Base-by-base conservation (phyloP, 805 yeast species). In the Blastobotrys americana region DNA sequence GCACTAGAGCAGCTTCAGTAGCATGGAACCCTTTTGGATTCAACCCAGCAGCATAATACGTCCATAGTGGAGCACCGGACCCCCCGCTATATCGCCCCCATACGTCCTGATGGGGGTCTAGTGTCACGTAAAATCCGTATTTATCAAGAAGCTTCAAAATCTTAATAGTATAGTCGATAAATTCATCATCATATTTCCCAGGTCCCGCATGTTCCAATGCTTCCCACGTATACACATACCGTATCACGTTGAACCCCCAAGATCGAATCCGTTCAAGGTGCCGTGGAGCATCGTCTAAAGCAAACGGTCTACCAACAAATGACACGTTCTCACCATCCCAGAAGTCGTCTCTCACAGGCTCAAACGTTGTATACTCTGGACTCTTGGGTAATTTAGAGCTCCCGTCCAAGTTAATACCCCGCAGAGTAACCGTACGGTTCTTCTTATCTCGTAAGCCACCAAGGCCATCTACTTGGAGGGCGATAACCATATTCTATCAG, bases 41-140 rank as follows among this genome's bases (percentile, higher is more conserved):
- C 39, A 89, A 66, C 0, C 96, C 96, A 1, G 89, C 95, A n/a
- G 90, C 89, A 55, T 82, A 80, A 5, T 87, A 64, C 0, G 96
- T 88, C 97, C 97, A 88, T 58, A 84, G 54, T 0, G 97, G 96
- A 4, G 96, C 95, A 16, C 97, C 97, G 45, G 86, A 79, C 1
- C 97, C 97, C 4, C 97, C 96, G n/a, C 78, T 68, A 59, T 71
- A 83, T 45, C 96, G 73, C 2, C 93, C 81, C 97, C 97, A 88
- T 18, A 82, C 93, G 60, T 88, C 97, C 61, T 88, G 97, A 63
- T 88, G 97, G 0, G 94, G 85, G 58, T 88, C 96, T 47, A 89
- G 56, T 51, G 84, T 78, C 9, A 88, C 86, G 55, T 84, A 86
- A 18, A 88, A 61, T 1, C 90, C 95, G 28, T 81, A 68, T 20